These are phyloP conservation scores for Helotiales sp. DNA, from an alignment of 2,329 filamentous ascomycete species.

Conservation along the genomic window DNA sequence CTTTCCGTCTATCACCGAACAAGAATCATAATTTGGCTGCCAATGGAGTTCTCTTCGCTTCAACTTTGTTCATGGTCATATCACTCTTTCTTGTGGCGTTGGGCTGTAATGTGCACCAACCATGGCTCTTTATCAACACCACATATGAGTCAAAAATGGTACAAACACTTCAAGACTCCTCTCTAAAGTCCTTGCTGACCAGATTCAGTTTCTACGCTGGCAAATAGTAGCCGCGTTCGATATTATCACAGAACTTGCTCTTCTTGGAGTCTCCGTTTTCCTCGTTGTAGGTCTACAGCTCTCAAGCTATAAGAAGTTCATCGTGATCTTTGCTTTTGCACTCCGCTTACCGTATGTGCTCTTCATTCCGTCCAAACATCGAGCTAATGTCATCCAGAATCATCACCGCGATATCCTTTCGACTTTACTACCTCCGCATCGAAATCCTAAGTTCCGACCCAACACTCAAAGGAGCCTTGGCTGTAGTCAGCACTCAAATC, in stretches of 20 bases:
- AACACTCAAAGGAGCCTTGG: constrained; percentile 38
- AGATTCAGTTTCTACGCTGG: constrained; percentile 35
- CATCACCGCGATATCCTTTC: constrained; percentile 25
- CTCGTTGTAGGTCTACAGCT: constrained; percentile 41
- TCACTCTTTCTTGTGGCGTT: constrained; percentile 42
- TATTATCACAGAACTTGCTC: constrained; percentile 39
- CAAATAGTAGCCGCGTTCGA: constrained; percentile 41
- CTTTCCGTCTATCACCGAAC: constrained; percentile 45
- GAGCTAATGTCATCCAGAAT: background rate
- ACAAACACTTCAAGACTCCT: constrained; percentile 11
- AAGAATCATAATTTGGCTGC: constrained; percentile 40
- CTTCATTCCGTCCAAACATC: background rate
- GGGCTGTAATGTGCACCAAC: constrained; percentile 42
- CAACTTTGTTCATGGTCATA: constrained; percentile 40
- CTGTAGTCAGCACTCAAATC: constrained; percentile 40
- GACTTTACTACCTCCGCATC: constrained; percentile 38
- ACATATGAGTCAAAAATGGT: constrained; percentile 36
- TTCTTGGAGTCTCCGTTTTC: constrained; percentile 39
- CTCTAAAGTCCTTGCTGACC: background rate
- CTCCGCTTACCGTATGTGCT: constrained; percentile 41
- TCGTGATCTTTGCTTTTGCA: constrained; percentile 42
- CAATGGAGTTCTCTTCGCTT: constrained; percentile 37
- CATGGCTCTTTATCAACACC: constrained; percentile 30
- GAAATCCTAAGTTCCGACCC: constrained; percentile 36
- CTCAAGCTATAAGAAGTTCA: constrained; percentile 37